Conservation (phyloP, 768 basidiomycete species). For the Filobasidium wieringae region DNA sequence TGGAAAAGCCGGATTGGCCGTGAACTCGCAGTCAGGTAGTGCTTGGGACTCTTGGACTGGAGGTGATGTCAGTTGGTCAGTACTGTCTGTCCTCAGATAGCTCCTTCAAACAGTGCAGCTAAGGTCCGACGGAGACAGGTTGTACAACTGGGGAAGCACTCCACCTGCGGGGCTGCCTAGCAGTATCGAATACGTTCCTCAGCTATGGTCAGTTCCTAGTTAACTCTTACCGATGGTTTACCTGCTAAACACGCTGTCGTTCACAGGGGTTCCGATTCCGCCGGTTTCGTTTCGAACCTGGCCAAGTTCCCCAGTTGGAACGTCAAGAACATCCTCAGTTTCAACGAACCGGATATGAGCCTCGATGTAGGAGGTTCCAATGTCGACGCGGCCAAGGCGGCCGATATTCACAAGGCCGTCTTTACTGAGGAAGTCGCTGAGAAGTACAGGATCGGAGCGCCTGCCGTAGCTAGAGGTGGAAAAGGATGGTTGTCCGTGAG, state of each 20-base stretch:
- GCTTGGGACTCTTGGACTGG: not conserved
- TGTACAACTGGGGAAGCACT: not conserved
- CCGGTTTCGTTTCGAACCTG: not conserved
- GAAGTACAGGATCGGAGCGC: conserved; percentile 22
- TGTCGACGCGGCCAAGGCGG: conserved; percentile 15
- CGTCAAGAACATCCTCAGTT: conserved; percentile 20
- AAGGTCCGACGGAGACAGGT: not conserved
- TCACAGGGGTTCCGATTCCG: too few relatives aligned
- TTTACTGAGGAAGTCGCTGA: conserved; percentile 18
- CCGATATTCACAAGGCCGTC: conserved; percentile 19
- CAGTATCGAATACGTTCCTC: not conserved
- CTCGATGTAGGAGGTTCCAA: conserved; percentile 16
- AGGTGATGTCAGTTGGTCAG: not conserved
- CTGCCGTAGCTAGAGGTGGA: conserved; percentile 26
- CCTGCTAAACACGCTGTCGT: too few relatives aligned
- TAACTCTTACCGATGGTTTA: too few relatives aligned
- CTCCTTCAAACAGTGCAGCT: not conserved
- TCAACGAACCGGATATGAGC: conserved; percentile 28
- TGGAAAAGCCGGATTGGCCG: not conserved
- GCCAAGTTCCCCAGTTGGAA: conserved; percentile 11
- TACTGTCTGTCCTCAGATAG: not conserved
- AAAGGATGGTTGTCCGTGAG: conserved; percentile 26
- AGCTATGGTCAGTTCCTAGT: not conserved
- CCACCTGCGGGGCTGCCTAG: not conserved
- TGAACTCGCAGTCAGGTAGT: not conserved